phyloP scores from a whole-genome alignment of 2,329 filamentous ascomycete genomes.

The Hypoxylon rubiginosum region DNA sequence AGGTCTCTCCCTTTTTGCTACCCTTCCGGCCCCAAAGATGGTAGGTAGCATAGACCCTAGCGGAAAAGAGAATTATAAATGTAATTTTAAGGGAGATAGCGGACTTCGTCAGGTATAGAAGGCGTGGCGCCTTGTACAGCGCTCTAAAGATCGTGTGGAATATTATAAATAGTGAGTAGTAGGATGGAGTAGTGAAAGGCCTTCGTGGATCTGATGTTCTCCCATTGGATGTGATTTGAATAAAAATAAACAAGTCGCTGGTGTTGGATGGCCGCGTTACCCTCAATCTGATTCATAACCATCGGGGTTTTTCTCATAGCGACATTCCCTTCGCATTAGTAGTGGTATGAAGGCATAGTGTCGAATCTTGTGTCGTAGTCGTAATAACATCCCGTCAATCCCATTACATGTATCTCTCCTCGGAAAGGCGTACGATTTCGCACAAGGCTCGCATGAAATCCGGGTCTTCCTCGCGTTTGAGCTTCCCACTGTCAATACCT shows the following conservation, averaged over 20 bases:
- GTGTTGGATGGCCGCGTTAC: background rate
- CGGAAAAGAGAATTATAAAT: conserved; percentile 31
- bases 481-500: conserved; percentile 19
- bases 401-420: conserved; percentile 51
- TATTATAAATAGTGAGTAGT: background rate
- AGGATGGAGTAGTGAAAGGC: background rate
- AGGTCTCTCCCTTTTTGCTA: background rate
- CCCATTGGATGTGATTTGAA: background rate
- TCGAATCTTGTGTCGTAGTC: background rate
- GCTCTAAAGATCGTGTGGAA: background rate
- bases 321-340: background rate
- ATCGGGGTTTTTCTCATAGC: background rate
- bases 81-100: conserved; percentile 1
- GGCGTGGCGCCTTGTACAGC: background rate
- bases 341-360: background rate
- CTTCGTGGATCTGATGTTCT: background rate
- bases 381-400: background rate
- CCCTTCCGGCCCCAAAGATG: background rate
- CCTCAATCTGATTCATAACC: background rate
- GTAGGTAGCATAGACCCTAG: no score
- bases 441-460: conserved; percentile 57
- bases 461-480: conserved; percentile 51
- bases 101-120: conserved; percentile 8
- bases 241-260: background rate
- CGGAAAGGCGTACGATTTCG: conserved; percentile 58